Evolutionary conservation across 768 basidiomycete genomes (phyloP), one percentile per base, ranked within the genome.

Genomic region (Tulasnella sp.): DNA sequence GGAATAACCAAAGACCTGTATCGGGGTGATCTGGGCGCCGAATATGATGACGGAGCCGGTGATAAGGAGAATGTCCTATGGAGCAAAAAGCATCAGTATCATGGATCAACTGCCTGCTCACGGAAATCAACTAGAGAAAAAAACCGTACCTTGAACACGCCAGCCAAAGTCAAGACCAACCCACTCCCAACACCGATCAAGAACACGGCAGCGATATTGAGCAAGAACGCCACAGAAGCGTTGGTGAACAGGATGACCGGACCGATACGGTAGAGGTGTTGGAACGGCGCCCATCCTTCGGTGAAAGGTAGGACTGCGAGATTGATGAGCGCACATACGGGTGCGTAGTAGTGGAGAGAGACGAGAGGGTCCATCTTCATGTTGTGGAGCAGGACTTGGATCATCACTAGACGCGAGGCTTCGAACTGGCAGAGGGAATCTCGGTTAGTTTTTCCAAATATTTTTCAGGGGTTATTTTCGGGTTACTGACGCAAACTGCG

Each of bases 311-410:
- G 72, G 63, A 94, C 75, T 55, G 80, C 68, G 22, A 91, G 78
- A 70, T 96, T 97, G 74, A 98, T 87, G 61, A 75, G 70, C 0
- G 94, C 92, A 70, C 94, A 98, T 24, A 70, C 89, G 12, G 92
- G 92, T 9, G 93, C 92, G 68, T 92, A 96, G 74, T 94, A 97
- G 74, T 98, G 89, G 53, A 98, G 72, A 4, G 92, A 96, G 21
- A 92, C 88, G 4, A 97, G 80, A 0, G 94, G 94, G 68, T 96
- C 92, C 93, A 98, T 97, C 74, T 96, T 96, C 67, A 96, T 74
- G 38, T 92, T 92, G 68, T 96, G 91, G 0, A 98, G 76, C 42
- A 98, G 81, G 53, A 93, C 81, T 70, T 98, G 88, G 62, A 98
- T 97, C 82, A 96, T 92, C 22, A 98, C 92, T 11, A 98, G 80